phyloP scores from a whole-genome alignment of 129 eudicot species.

The Helichrysum umbraculigerum region DNA sequence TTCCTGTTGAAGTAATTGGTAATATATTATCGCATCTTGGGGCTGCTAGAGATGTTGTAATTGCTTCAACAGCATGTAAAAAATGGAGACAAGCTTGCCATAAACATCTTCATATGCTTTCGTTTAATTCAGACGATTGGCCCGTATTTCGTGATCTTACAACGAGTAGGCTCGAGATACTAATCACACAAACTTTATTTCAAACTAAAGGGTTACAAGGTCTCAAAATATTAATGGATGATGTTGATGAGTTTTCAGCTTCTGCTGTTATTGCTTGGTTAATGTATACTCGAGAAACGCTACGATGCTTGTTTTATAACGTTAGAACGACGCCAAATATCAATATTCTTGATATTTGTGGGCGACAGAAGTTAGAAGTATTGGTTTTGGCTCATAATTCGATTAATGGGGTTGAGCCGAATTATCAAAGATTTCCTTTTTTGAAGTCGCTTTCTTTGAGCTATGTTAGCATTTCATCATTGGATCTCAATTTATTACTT shows the following conservation, averaged over 20 bases:
- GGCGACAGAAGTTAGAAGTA: conserved; percentile 64
- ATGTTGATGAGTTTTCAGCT: conserved; percentile 86
- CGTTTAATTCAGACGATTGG: conserved; percentile 82
- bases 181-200: conserved; percentile 75
- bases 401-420: conserved; percentile 71
- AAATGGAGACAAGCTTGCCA: conserved; percentile 77
- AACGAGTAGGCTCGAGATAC: conserved; percentile 62
- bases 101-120: conserved; percentile 63
- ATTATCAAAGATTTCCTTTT: conserved; percentile 61
- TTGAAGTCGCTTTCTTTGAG: conserved; percentile 62
- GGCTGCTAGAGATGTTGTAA: conserved; percentile 76
- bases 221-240: conserved; percentile 72
- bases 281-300: conserved; percentile 70
- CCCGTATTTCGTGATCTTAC: conserved; percentile 65
- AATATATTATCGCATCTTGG: conserved; percentile 73
- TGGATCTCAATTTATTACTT: conserved; percentile 68
- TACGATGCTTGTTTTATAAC: conserved; percentile 56
- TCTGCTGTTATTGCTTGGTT: conserved; percentile 82
- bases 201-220: conserved; percentile 68
- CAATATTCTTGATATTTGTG: conserved; percentile 80
- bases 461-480: conserved; percentile 71
- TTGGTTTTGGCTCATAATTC: conserved; percentile 71
- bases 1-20: conserved; percentile 85
- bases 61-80: conserved; percentile 71
- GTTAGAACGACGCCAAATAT: conserved; percentile 69